These are phyloP conservation scores for Ustilago esculenta DNA, from an alignment of 1,284 basidiomycete genomes.

Conservation along the genomic window DNA sequence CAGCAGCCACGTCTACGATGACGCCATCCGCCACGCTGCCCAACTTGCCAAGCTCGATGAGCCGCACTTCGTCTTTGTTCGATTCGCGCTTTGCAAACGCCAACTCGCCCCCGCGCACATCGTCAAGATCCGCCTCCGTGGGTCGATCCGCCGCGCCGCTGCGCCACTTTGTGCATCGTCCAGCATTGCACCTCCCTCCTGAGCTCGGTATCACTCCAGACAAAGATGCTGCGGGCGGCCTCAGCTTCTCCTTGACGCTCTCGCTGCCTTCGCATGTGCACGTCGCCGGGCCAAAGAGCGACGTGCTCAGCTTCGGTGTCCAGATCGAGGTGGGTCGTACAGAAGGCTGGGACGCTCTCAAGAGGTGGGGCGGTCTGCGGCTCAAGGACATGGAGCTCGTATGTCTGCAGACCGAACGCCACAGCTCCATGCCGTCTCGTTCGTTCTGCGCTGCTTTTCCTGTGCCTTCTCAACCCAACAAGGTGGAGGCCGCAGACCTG, in stretches of 20 bases:
- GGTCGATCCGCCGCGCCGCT: conserved; percentile 45
- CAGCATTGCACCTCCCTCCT: conserved; percentile 55
- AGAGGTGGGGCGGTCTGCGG: conserved; percentile 57
- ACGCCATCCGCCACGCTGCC: conserved; percentile 32
- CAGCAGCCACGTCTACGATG: conserved; percentile 24
- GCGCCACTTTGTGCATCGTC: conserved; percentile 64
- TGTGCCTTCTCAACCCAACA: conserved; percentile 44
- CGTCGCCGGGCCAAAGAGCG: conserved; percentile 50
- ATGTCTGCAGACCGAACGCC: conserved; percentile 63
- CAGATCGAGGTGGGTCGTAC: conserved; percentile 63
- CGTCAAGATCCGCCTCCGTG: conserved; percentile 22
- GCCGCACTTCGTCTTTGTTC: conserved; percentile 25
- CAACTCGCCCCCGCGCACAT: conserved; percentile 46
- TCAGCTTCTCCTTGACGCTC: conserved; percentile 61
- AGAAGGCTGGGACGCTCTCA: conserved; percentile 51
- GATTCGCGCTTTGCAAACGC: conserved; percentile 35
- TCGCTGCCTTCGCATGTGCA: conserved; percentile 64
- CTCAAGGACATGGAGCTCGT: conserved; percentile 66
- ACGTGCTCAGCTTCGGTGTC: conserved; percentile 64
- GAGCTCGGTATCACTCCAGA: conserved; percentile 49
- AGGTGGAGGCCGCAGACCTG: conserved; percentile 46
- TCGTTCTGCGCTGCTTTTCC: conserved; percentile 63
- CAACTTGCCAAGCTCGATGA: conserved; percentile 26
- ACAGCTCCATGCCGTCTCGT: conserved; percentile 62
- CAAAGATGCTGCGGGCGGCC: conserved; percentile 34